Percentiles rank a stretch among this genome's conserved stretches.
Evolutionary conservation across 2,329 filamentous ascomycete genomes (phyloP).

Genomic region (Fusarium verticillioides): DNA sequence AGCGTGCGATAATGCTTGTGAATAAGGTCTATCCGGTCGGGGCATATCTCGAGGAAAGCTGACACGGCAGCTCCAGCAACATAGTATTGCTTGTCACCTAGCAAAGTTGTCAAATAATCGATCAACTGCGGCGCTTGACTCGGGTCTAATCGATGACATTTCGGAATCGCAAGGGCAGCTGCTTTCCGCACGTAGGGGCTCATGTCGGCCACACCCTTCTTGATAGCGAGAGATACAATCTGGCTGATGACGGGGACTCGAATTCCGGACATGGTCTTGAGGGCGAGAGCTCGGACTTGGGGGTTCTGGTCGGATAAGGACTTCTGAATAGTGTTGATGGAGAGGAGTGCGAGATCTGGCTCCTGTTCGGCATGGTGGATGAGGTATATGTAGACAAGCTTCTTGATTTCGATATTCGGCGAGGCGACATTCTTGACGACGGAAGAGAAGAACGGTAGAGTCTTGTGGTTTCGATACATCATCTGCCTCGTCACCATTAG

Average conservation of each 20-base stretch:
- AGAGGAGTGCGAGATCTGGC: slow-evolving; percentile 92
- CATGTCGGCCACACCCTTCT: slow-evolving; percentile 93
- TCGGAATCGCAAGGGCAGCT: slow-evolving; percentile 92
- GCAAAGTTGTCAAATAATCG: slow-evolving; percentile 80
- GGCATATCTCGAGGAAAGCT: slow-evolving; percentile 90
- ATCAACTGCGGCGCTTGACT: slow-evolving; percentile 84
- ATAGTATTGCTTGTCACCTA: slow-evolving; percentile 94
- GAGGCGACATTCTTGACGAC: slow-evolving; percentile 98
- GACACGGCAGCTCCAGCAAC: slow-evolving; percentile 94
- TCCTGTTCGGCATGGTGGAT: slow-evolving; percentile 96
- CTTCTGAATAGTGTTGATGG: slow-evolving; percentile 99
- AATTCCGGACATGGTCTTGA: slow-evolving; percentile 97
- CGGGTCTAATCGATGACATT: slow-evolving; percentile 92
- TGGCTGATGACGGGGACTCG: slow-evolving; percentile 97
- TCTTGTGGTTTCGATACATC: slow-evolving; percentile 93
- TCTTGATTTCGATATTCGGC: slow-evolving; percentile 93
- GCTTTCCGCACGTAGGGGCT: slow-evolving; percentile 93
- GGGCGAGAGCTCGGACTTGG: slow-evolving; percentile 87
- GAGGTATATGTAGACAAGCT: slow-evolving; percentile 98
- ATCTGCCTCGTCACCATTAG: slow-evolving; percentile 66
- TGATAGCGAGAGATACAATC: slow-evolving; percentile 95
- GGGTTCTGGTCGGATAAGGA: slow-evolving; percentile 93
- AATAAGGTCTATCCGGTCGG: slow-evolving; percentile 86
- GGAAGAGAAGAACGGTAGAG: slow-evolving; percentile 93
- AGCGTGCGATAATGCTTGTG: slow-evolving; percentile 89